Base-by-base conservation (phyloP, 768 basidiomycete species). In the Obba rivulosa region DNA sequence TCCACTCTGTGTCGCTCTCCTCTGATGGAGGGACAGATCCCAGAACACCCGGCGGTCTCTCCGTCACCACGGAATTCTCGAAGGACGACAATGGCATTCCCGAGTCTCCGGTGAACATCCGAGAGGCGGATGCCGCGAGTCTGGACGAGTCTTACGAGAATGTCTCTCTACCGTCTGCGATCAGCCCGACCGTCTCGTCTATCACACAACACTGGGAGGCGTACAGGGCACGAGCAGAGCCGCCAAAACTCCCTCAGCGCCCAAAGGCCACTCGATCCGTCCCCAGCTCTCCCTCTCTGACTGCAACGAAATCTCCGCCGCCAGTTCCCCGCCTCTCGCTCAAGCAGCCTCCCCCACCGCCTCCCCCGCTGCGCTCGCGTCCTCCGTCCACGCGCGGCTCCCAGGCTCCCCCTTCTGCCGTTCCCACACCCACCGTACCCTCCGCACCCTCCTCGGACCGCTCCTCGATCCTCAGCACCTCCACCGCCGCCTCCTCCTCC, bases 1-100 rank as follows among this genome's bases (percentile, higher is more conserved):
- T 91, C 52, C 86, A 88, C 57, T 88, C 87, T 2, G 84, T 90
- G 21, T 90, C 87, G 1, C 74, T 90, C 16, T 89, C 87, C 1
- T 85, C 83, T 7, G 82, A 83, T 52, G 62, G 70, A 67, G 68
- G 63, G 34, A 64, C 56, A 3, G 49, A 58, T 28, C 65, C 66
- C 34, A 42, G 28, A 31, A 31, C 28, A 31, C 28, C 28, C 13
- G 28, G 28, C 13, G 28, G 28, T 31, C 28, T 31, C 7, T 31
- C 28, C 28, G 28, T 31, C 28, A 31, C 28, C 13, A 31, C 28
- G 28, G 28, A 31, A 13, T 73, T 71, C 55, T 72, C 76, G 11
- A 60, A 74, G 14, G 80, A 81, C 2, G 48, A 51, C 41, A 50
- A 42, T 18, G 51, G 50, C 42, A 28, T 31, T 13, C 28, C 28